A percentile compares a stretch with the other conserved stretches of the same genome.
phyloP scores from a whole-genome alignment of 805 yeast species.

The Lachancea sp. region DNA sequence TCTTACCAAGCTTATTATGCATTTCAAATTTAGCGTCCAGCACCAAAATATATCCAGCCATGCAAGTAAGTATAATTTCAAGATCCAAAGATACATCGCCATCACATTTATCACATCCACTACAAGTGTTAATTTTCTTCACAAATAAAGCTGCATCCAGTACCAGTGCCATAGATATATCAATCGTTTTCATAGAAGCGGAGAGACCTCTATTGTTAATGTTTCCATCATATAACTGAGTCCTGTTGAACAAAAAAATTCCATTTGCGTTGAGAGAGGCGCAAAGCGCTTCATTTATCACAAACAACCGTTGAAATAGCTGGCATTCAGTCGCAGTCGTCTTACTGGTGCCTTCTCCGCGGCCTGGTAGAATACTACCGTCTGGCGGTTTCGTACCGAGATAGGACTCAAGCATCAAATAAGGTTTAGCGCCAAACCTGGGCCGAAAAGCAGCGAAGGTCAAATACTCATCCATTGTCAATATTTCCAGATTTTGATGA shows the following conservation, averaged over 20 bases:
- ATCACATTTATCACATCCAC: slow-evolving; percentile 8
- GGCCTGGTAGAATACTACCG: not conserved
- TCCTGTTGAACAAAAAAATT: slow-evolving; percentile 19
- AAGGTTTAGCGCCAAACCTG: slow-evolving; percentile 18
- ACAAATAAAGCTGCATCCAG: slow-evolving; percentile 16
- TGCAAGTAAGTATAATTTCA: slow-evolving; percentile 16
- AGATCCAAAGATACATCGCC: slow-evolving; percentile 8
- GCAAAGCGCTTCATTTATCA: slow-evolving; percentile 19
- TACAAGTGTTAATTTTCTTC: slow-evolving; percentile 13
- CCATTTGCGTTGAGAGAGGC: slow-evolving; percentile 23
- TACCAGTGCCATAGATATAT: slow-evolving; percentile 21
- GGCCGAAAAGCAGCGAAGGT: slow-evolving; percentile 22
- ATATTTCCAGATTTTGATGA: slow-evolving; percentile 22
- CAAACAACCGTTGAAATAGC: slow-evolving; percentile 23
- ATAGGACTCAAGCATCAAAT: slow-evolving; percentile 16
- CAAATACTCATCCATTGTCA: slow-evolving; percentile 19
- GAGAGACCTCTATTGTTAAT: slow-evolving; percentile 8
- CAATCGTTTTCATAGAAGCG: slow-evolving; percentile 15
- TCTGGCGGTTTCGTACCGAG: slow-evolving; percentile 2
- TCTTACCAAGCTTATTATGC: slow-evolving; percentile 17
- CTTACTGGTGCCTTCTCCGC: not conserved
- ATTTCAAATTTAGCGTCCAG: slow-evolving; percentile 17
- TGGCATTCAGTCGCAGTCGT: no score
- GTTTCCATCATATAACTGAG: slow-evolving; percentile 10
- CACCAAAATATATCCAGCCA: slow-evolving; percentile 21